Percentiles rank a stretch among this genome's conserved stretches.
These are phyloP conservation scores for Scenedesmus sp. DNA, from an alignment of 163 green algal genomes.

Conservation along the genomic window DNA sequence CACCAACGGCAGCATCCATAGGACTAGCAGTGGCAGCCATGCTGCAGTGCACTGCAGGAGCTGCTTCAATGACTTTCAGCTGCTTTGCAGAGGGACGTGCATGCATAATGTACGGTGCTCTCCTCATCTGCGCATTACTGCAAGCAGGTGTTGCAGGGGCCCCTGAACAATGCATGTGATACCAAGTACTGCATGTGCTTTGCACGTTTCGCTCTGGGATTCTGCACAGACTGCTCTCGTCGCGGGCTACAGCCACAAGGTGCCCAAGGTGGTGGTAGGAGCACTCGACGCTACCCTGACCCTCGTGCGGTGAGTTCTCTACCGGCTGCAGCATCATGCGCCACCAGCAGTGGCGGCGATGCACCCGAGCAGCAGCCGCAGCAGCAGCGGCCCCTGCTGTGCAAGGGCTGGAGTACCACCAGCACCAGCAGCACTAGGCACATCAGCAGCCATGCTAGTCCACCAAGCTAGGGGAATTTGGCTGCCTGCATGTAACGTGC, in stretches of 20 bases:
- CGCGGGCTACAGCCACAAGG: constrained; percentile 90
- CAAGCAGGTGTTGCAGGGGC: neutral
- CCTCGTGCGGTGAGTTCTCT: constrained; percentile 70
- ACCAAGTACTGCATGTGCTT: neutral
- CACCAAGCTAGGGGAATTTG: neutral
- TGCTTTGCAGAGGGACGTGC: neutral
- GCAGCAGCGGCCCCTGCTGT: neutral
- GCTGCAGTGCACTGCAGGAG: neutral
- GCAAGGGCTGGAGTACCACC: too few relatives aligned
- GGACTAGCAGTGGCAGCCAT: neutral
- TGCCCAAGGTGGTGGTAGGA: constrained; percentile 94
- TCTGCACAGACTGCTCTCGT: constrained; percentile 69
- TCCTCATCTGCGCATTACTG: neutral
- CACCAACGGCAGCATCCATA: neutral
- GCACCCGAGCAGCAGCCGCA: neutral
- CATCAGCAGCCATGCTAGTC: neutral
- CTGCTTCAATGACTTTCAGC: neutral
- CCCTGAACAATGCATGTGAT: neutral
- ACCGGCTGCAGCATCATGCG: neutral
- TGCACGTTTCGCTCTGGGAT: neutral
- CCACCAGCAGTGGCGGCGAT: neutral
- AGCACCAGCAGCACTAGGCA: neutral
- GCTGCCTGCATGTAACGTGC: neutral
- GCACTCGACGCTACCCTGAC: constrained; percentile 83
- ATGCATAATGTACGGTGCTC: neutral